Conservation (phyloP, 805 yeast species). For the Metschnikowia lunata region DNA sequence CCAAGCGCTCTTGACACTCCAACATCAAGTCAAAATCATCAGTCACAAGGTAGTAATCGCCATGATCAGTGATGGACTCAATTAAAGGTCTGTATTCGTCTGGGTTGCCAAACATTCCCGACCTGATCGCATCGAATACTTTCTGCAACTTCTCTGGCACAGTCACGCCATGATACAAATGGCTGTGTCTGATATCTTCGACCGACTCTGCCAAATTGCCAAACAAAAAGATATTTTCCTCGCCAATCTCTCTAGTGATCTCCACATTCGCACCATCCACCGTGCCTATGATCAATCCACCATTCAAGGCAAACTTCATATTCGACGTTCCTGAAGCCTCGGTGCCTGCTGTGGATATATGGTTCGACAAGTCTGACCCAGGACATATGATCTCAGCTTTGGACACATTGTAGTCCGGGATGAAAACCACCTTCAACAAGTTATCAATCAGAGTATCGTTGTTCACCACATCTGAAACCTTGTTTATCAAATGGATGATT, state of each 20-base stretch:
- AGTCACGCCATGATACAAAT: conserved; percentile 54
- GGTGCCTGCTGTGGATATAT: conserved; percentile 95
- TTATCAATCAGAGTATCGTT: conserved; percentile 70
- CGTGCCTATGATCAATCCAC: conserved; percentile 91
- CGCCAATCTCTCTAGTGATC: conserved; percentile 89
- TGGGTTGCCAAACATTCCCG: conserved; percentile 68
- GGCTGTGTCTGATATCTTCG: conserved; percentile 76
- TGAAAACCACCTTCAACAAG: conserved; percentile 77
- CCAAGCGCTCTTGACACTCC: conserved; percentile 75
- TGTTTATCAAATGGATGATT: conserved; percentile 78
- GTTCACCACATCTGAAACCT: conserved; percentile 78
- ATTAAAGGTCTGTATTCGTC: conserved; percentile 64
- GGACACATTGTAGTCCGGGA: conserved; percentile 91
- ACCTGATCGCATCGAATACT: conserved; percentile 65
- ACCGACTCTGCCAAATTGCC: conserved; percentile 90
- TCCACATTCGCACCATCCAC: conserved; percentile 97
- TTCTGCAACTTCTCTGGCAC: conserved; percentile 55
- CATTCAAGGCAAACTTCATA: conserved; percentile 92
- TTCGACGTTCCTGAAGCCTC: conserved; percentile 96
- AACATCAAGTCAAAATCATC: conserved; percentile 88
- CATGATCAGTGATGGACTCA: conserved; percentile 65
- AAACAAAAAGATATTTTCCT: conserved; percentile 85
- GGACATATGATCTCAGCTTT: conserved; percentile 90
- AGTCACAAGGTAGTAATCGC: conserved; percentile 81
- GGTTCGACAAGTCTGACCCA: conserved; percentile 87